A percentile compares a stretch with the other conserved stretches of the same genome.
phyloP scores from a whole-genome alignment of 75 land plant genomes.

The Adiantum capillusveneris region DNA sequence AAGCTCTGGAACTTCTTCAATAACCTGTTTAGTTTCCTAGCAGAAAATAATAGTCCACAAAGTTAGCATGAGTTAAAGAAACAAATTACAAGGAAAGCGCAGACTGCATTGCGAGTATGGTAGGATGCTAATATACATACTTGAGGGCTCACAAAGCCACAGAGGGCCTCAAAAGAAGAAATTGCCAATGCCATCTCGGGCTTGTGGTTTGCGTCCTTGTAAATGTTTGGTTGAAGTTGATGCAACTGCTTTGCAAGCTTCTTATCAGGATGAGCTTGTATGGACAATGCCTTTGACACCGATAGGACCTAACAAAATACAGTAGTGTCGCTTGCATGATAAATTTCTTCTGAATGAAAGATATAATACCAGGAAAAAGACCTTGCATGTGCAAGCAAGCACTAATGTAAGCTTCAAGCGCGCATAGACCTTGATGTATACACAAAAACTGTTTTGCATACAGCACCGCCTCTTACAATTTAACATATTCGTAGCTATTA shows the following conservation, averaged over 20 bases:
- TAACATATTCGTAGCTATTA: too few species aligned
- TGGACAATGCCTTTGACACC: slow-evolving; percentile 85
- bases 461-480: too few species aligned
- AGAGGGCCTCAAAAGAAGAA: slow-evolving; percentile 80
- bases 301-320: slow-evolving; percentile 59
- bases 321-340: too few species aligned
- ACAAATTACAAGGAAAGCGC: too few species aligned
- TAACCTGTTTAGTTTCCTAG: slow-evolving; percentile 73
- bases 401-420: too few species aligned
- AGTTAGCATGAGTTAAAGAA: neutral
- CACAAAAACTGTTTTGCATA: too few species aligned
- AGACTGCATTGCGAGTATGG: too few species aligned
- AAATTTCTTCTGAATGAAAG: too few species aligned
- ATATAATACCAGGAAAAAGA: too few species aligned
- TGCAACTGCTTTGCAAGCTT: slow-evolving; percentile 63
- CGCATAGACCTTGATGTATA: too few species aligned
- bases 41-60: too few species aligned
- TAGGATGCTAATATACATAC: slow-evolving; percentile 18
- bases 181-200: slow-evolving; percentile 97
- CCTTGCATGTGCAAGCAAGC: too few species aligned
- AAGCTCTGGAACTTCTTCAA: slow-evolving; percentile 72
- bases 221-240: slow-evolving; percentile 40
- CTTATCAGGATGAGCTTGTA: slow-evolving; percentile 98
- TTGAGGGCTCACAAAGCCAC: slow-evolving; percentile 74
- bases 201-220: slow-evolving; percentile 91